Evolutionary conservation across 768 basidiomycete genomes (phyloP).

Genomic region (Rhodotorula sphaerocarpa): DNA sequence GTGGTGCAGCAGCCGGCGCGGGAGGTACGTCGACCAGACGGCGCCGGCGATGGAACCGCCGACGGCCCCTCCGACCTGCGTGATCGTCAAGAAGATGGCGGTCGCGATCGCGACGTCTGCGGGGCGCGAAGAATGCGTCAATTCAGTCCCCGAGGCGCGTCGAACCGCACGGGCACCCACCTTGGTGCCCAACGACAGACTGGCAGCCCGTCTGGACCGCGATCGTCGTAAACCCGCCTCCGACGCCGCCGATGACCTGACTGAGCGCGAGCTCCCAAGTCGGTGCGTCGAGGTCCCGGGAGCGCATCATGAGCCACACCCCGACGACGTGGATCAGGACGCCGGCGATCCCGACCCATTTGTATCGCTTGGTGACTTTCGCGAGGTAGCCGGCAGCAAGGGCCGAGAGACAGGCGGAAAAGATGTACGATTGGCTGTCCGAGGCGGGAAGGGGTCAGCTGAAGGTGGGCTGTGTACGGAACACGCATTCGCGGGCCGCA

Average conservation of each 20-base stretch:
- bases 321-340: constrained; percentile 37
- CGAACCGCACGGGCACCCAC: neutral
- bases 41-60: constrained; percentile 37
- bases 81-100: constrained; percentile 38
- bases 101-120: constrained; percentile 39
- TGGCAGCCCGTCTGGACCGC: constrained; percentile 37
- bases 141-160: rapidly evolving
- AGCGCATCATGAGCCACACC: constrained; percentile 38
- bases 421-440: constrained; percentile 37
- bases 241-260: constrained; percentile 36
- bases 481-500: neutral
- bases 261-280: constrained; percentile 36
- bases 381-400: constrained; percentile 32
- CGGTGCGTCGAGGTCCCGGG: constrained; percentile 33
- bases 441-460: neutral
- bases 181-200: constrained; percentile 34
- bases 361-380: constrained; percentile 36
- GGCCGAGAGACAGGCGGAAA: constrained; percentile 35
- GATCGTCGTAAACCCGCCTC: constrained; percentile 36
- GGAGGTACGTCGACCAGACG: constrained; percentile 37
- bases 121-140: neutral
- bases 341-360: constrained; percentile 36
- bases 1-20: constrained; percentile 21
- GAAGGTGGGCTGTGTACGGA: neutral
- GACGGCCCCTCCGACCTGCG: constrained; percentile 39